Base-by-base conservation (phyloP, 768 basidiomycete genomes). In the Boletus huronensis region DNA sequence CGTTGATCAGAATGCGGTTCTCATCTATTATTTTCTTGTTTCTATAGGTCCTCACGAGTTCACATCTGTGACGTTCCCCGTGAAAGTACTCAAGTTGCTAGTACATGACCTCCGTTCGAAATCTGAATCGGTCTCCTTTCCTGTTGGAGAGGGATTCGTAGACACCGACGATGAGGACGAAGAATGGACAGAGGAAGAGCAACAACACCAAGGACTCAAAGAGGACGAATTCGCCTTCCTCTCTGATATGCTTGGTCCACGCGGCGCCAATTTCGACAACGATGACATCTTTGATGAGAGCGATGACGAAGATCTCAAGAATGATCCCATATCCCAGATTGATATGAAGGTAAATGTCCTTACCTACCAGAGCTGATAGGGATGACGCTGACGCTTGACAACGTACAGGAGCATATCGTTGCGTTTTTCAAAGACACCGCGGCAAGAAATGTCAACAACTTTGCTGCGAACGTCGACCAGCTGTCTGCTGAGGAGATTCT, bases 131-230 rank as follows among this genome's bases (percentile, higher is more conserved):
- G 82, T 89, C 3, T 78, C 82, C 16, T 79, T 90, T 34, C 78
- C 80, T 48, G 82, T 81, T 1, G 79, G 76, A n/a, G 78, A 75
- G 11, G 74, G 77, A 36, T 82, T 88, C 28, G 74, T 84, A 11
- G 86, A 85, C 29, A 86, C 82, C 9, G 92, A 94, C 59, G 92
- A 93, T 65, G 89, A 82, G 79, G 89, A 93, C 58, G 92, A 92
- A 32, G 91, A 92, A n/a, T 98, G 96, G 96, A 80, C 83, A 10
- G 94, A 97, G 62, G 93, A 94, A 65, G 93, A 90, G 52, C 82
- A 79, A 45, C 69, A 80, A 32, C 74, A 82, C 46, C 79, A 82
- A 63, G 73, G 75, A 8, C 72, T 79, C 62, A 88, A 83, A 63
- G 76, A 83, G 47, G 88, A 90, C n/a, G 88, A 92, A 62, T 83